phyloP scores from a whole-genome alignment of 1,284 basidiomycete genomes.

The Ustilago cynodontis region DNA sequence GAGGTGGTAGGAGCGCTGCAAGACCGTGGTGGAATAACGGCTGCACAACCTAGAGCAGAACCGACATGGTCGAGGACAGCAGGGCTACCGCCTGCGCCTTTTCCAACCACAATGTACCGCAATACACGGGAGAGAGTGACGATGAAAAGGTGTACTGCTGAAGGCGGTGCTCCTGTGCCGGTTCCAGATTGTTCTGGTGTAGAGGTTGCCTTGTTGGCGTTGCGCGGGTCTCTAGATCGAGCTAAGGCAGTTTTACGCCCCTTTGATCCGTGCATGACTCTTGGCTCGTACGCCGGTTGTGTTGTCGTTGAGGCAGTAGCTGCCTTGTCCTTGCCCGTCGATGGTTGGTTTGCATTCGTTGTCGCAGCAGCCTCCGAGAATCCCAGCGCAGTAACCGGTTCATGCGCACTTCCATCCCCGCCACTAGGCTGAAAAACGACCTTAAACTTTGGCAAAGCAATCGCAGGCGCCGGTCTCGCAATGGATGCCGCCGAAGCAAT shows the following conservation, averaged over 20 bases:
- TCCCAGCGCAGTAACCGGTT: conserved; percentile 91
- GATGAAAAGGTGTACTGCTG: conserved; percentile 80
- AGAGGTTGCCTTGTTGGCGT: neutral
- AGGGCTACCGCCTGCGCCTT: conserved; percentile 77
- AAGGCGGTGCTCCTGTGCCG: conserved; percentile 22
- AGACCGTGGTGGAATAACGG: conserved; percentile 60
- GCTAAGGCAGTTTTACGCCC: conserved; percentile 41
- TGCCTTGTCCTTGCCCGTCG: conserved; percentile 2
- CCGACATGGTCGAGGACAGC: conserved; percentile 86
- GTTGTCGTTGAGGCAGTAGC: neutral
- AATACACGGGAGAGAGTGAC: conserved; percentile 87
- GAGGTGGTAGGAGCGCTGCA: neutral
- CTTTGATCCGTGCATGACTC: conserved; percentile 35
- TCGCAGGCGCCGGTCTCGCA: conserved; percentile 36
- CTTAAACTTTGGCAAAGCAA: conserved; percentile 67
- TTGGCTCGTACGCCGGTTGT: conserved; percentile 26
- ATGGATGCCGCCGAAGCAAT: conserved; percentile 13
- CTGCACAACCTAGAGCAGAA: conserved; percentile 83
- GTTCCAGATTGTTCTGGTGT: conserved; percentile 7
- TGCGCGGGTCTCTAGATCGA: conserved; percentile 32
- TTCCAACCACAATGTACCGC: conserved; percentile 81
- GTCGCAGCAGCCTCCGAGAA: conserved; percentile 76
- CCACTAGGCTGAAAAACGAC: conserved; percentile 60
- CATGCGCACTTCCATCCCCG: conserved; percentile 69
- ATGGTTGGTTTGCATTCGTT: neutral